These are phyloP conservation scores for Colletotrichum acutatum DNA, from an alignment of 2,329 filamentous ascomycete species.

Conservation along the genomic window DNA sequence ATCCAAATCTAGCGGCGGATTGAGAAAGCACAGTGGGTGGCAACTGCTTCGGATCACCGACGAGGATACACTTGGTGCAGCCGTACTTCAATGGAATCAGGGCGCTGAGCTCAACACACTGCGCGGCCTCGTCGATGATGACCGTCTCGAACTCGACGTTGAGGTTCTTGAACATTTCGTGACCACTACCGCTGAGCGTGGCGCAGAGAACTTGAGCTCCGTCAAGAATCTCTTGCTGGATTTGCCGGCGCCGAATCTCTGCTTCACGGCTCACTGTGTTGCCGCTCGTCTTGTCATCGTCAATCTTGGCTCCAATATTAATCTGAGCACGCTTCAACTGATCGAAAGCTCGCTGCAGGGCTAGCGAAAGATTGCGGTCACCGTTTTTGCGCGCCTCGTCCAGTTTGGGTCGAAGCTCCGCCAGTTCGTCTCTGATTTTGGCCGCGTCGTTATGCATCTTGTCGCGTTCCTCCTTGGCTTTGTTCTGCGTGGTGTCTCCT, in stretches of 20 bases:
- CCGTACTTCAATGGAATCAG: constrained; percentile 98
- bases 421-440: constrained; percentile 81
- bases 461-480: constrained; percentile 66
- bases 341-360: constrained; percentile 81
- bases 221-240: constrained; percentile 92
- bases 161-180: constrained; percentile 95
- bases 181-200: constrained; percentile 93
- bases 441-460: constrained; percentile 72
- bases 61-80: constrained; percentile 94
- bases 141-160: constrained; percentile 98
- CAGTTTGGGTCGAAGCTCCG: constrained; percentile 75
- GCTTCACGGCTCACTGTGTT: constrained; percentile 84
- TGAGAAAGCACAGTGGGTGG: constrained; percentile 96
- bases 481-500: constrained; percentile 67
- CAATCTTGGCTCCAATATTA: constrained; percentile 82
- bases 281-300: constrained; percentile 86
- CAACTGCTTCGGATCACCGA: constrained; percentile 97
- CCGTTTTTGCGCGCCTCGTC: constrained; percentile 66
- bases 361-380: constrained; percentile 59
- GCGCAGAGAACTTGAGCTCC: constrained; percentile 93
- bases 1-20: constrained; percentile 90
- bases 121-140: constrained; percentile 96
- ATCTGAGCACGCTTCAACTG: constrained; percentile 80
- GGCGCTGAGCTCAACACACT: constrained; percentile 97
- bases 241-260: constrained; percentile 83